Conservation (phyloP, 1,284 basidiomycete genomes). For the Cerrena zonata region DNA sequence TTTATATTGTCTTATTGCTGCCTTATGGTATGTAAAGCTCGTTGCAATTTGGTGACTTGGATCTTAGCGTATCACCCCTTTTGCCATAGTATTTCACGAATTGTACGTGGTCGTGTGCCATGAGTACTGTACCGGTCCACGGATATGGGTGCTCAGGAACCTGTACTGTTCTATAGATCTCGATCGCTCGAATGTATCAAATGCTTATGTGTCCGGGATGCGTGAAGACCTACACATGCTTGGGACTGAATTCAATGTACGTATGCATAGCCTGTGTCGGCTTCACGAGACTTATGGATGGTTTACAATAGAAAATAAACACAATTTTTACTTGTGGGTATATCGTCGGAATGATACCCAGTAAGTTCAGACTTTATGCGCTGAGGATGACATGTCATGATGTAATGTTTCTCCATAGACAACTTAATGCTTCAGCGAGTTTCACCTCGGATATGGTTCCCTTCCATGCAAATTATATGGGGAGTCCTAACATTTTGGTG, state of each 20-base stretch:
- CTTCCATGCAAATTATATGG: slow-evolving; percentile 61
- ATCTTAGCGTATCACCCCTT: not conserved
- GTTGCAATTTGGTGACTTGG: slow-evolving; percentile 19
- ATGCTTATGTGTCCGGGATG: slow-evolving; percentile 80
- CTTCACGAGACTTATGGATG: not conserved
- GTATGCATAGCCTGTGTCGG: slow-evolving; percentile 6
- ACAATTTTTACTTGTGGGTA: slow-evolving; percentile 71
- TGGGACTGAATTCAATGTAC: slow-evolving; percentile 65
- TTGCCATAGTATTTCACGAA: slow-evolving; percentile 55
- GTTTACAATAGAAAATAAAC: slow-evolving; percentile 49
- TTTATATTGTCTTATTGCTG: slow-evolving; percentile 68
- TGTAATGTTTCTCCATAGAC: slow-evolving; percentile 34
- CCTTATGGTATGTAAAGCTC: slow-evolving; percentile 62
- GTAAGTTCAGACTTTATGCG: slow-evolving; percentile 29
- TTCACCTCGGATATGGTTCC: slow-evolving; percentile 61
- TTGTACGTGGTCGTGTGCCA: slow-evolving; percentile 34
- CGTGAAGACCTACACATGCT: slow-evolving; percentile 68
- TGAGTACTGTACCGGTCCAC: not conserved
- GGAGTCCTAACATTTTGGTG: slow-evolving; percentile 60
- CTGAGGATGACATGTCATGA: not conserved
- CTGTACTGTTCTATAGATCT: slow-evolving; percentile 39
- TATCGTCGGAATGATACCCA: slow-evolving; percentile 68
- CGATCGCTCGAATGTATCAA: slow-evolving; percentile 59
- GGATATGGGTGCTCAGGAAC: not conserved
- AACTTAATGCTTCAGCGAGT: slow-evolving; percentile 60